phyloP scores from a whole-genome alignment of 2,329 filamentous ascomycete species.

The Alternaria hordeiaustralica region DNA sequence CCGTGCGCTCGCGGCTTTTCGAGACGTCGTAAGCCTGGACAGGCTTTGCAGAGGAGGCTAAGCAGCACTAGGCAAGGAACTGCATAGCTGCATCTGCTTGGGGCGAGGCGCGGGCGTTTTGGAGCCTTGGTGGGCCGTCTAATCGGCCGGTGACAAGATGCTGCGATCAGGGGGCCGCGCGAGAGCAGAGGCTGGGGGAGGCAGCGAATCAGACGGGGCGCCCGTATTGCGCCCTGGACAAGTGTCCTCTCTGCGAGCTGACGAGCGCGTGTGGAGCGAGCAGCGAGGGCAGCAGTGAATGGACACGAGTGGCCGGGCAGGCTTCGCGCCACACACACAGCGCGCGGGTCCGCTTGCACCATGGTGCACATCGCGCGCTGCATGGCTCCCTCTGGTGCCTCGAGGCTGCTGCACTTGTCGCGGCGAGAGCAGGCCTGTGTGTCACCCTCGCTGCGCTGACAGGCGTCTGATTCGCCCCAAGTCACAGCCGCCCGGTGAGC shows the following conservation, averaged over 20 bases:
- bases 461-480: constrained; percentile 24
- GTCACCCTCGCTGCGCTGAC: constrained; percentile 28
- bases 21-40: constrained; percentile 44
- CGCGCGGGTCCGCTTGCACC: constrained; percentile 12
- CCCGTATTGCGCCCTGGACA: constrained; percentile 16
- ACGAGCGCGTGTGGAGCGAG: constrained; percentile 28
- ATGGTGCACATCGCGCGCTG: not conserved
- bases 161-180: constrained; percentile 14
- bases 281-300: constrained; percentile 4
- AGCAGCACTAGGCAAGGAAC: constrained; percentile 21
- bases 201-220: not conserved
- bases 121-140: constrained; percentile 10
- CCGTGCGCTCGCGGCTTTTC: constrained; percentile 37
- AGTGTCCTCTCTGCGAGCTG: constrained; percentile 29
- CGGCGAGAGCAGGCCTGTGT: constrained; percentile 36
- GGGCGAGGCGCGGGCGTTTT: constrained; percentile 38
- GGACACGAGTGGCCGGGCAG: constrained; percentile 15
- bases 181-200: not conserved
- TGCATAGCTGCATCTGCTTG: constrained; percentile 28
- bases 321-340: constrained; percentile 20
- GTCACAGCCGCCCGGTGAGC: constrained; percentile 33
- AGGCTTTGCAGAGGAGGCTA: constrained; percentile 21
- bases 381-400: constrained; percentile 18
- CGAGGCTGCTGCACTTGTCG: constrained; percentile 39
- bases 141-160: constrained; percentile 17